Evolutionary conservation across 225 moss, liverwort and hornwort genomes (phyloP).

Genomic region (Pleurozium schreberi): DNA sequence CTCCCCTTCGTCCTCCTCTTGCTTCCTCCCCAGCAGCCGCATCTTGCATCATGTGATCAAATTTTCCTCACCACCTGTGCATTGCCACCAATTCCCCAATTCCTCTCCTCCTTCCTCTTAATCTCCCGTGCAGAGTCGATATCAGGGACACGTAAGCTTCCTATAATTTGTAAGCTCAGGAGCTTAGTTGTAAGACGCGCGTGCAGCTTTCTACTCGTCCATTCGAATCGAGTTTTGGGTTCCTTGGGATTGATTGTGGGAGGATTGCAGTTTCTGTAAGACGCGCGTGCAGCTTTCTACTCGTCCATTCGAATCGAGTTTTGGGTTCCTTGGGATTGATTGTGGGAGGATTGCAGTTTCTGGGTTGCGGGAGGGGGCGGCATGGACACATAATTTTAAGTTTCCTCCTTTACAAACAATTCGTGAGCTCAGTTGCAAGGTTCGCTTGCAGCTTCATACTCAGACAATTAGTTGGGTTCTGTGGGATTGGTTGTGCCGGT

Average conservation of each 20-base stretch:
- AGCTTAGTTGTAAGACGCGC: not conserved
- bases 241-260: not conserved
- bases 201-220: not conserved
- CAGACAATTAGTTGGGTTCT: not conserved
- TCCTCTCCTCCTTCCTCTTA: not conserved
- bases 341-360: not conserved
- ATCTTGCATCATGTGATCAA: not conserved
- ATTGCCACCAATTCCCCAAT: not conserved
- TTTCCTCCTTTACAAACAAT: not conserved
- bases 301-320: not conserved
- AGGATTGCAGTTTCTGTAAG: not conserved
- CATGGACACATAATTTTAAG: not conserved
- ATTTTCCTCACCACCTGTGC: not conserved
- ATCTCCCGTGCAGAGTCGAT: not conserved
- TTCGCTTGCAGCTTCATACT: not conserved
- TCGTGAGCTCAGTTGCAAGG: not conserved
- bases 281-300: not conserved
- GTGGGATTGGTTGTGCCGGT: not conserved
- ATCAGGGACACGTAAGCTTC: not conserved
- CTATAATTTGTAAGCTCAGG: not conserved
- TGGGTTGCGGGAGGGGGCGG: not conserved
- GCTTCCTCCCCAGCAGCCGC: not conserved
- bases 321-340: not conserved
- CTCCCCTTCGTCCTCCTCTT: not conserved
- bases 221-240: not conserved